phyloP scores from a whole-genome alignment of 1,139 yeast species.

The Debaryomyces sp. region DNA sequence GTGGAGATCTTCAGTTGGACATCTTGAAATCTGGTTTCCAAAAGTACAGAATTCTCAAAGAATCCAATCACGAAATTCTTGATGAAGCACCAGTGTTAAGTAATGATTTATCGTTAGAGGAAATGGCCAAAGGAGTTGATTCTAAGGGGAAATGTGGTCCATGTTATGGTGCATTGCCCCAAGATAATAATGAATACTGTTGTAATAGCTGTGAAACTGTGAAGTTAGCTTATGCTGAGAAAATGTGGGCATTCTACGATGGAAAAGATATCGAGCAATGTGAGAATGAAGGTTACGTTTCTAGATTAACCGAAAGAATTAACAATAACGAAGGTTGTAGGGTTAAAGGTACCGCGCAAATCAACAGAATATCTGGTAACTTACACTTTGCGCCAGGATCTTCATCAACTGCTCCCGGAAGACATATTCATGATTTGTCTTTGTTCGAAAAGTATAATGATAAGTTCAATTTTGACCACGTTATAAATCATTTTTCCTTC shows the following conservation, averaged over 20 bases:
- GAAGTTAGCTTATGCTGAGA: conserved; percentile 71
- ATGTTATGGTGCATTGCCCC: conserved; percentile 85
- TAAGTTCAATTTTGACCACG: conserved; percentile 71
- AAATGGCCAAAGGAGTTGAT: conserved; percentile 39
- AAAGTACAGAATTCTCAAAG: conserved; percentile 61
- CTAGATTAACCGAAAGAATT: conserved; percentile 56
- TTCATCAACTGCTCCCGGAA: conserved; percentile 54
- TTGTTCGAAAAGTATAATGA: conserved; percentile 58
- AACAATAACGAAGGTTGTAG: conserved; percentile 78
- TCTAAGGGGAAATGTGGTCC: conserved; percentile 45
- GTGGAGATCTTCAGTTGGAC: conserved; percentile 83
- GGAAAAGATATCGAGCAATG: conserved; percentile 88
- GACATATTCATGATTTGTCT: conserved; percentile 84
- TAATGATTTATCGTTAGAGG: conserved; percentile 31
- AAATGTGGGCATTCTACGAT: conserved; percentile 87
- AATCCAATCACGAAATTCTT: conserved; percentile 28
- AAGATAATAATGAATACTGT: conserved; percentile 63
- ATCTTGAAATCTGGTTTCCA: conserved; percentile 70
- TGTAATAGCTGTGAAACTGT: conserved; percentile 89
- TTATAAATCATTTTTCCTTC: conserved; percentile 78
- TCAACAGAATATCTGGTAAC: conserved; percentile 87
- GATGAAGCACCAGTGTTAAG: conserved; percentile 34
- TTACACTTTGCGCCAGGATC: conserved; percentile 96
- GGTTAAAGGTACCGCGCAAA: conserved; percentile 73
- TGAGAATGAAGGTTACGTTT: conserved; percentile 83